A percentile compares a stretch with the other conserved stretches of the same genome.
Conservation (phyloP, 2,329 filamentous ascomycete genomes). For the Nannizziopsis arthrosporioides region DNA sequence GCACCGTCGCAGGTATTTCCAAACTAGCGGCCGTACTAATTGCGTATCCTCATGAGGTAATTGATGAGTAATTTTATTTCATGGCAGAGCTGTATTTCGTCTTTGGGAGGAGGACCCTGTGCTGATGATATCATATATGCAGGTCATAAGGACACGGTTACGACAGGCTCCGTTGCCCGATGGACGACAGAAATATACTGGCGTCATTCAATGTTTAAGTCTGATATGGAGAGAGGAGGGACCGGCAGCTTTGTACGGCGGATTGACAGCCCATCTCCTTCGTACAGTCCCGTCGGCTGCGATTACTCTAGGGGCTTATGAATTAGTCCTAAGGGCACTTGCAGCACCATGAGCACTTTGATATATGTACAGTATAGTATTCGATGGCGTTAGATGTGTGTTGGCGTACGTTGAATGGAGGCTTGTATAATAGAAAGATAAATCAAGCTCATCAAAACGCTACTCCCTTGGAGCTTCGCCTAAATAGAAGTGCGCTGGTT, state of each 20-base stretch:
- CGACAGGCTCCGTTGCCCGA: constrained; percentile 73
- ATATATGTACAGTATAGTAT: too few species aligned
- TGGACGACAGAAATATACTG: constrained; percentile 71
- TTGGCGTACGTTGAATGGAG: too few species aligned
- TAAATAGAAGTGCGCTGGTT: too few species aligned
- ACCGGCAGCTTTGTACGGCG: constrained; percentile 73
- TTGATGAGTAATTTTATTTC: neutral
- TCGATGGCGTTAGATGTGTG: too few species aligned
- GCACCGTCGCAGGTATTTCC: constrained; percentile 54
- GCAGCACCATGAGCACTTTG: neutral
- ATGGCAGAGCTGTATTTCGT: neutral
- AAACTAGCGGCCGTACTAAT: constrained; percentile 75
- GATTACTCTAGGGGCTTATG: constrained; percentile 67
- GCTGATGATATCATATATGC: neutral
- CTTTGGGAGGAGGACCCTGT: neutral
- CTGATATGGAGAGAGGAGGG: constrained; percentile 86
- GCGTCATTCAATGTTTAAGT: constrained; percentile 76
- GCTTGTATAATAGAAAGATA: too few species aligned
- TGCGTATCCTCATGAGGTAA: constrained; percentile 79
- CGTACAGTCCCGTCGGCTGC: constrained; percentile 82
- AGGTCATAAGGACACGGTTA: constrained; percentile 62
- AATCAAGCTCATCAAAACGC: too few species aligned
- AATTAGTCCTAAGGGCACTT: neutral
- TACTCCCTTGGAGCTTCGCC: too few species aligned
- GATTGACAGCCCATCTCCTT: constrained; percentile 83